Percentiles rank a stretch among this genome's conserved stretches.
These are phyloP conservation scores for Silene conica DNA, from an alignment of 148 eudicot species.

Conservation along the genomic window DNA sequence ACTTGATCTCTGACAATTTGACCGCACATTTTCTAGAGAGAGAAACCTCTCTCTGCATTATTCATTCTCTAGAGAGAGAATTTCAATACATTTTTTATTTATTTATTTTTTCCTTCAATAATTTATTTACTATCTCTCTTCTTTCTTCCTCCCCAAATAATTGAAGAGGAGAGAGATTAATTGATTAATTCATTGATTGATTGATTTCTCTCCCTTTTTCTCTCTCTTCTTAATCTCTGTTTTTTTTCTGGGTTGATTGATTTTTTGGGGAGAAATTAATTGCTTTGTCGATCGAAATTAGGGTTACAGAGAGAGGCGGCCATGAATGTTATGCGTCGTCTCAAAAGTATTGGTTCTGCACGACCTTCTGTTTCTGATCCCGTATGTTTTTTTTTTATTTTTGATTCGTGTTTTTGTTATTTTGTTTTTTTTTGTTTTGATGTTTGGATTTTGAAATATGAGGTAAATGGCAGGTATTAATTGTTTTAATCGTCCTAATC, in stretches of 20 bases:
- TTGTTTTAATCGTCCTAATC: background rate
- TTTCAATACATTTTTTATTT: background rate
- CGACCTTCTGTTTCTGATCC: constrained; percentile 80
- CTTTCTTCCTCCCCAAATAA: background rate
- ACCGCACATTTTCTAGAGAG: constrained; percentile 16
- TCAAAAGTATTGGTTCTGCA: constrained; percentile 83
- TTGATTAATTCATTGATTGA: background rate
- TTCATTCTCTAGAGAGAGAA: constrained; percentile 4
- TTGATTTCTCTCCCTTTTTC: constrained; percentile 24
- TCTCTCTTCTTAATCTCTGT: background rate
- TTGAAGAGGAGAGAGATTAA: constrained; percentile 20
- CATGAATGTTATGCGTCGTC: constrained; percentile 87
- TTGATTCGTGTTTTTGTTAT: background rate
- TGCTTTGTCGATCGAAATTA: background rate
- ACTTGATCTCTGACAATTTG: constrained; percentile 12
- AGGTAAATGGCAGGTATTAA: background rate
- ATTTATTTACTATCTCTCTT: background rate
- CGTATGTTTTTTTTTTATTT: constrained; percentile 33
- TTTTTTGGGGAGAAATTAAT: constrained; percentile 10
- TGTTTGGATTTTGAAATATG: background rate
- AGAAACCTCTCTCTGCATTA: background rate
- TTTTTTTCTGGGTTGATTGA: constrained; percentile 11
- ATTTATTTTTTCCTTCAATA: background rate
- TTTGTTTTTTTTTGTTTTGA: background rate
- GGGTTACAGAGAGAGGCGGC: background rate